Base-by-base conservation (phyloP, 331 rosid species). In the Dryas integrifolia region DNA sequence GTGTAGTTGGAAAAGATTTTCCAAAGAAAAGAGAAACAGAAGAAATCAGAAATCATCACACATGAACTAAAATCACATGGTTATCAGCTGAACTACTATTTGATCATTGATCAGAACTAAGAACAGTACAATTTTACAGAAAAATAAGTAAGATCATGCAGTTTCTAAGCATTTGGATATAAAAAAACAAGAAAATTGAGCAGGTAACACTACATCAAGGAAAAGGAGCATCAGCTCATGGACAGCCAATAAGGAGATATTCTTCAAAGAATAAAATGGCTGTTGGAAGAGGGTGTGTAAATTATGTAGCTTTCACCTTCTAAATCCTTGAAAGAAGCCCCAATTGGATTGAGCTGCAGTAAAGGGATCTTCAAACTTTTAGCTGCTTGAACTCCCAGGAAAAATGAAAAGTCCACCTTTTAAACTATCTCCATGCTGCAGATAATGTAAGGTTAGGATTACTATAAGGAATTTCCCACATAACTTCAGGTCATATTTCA, bases 61-160 rank as follows among this genome's bases (percentile, higher is more conserved):
- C 68, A 9, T 45, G 30, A 62, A 62, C 26, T 51, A 61, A 48
- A 48, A 59, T 68, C 55, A 63, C 38, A 50, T 46, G 49, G 56
- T 43, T 62, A 45, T 69, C 58, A 55, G 64, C 16, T 35, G 41
- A 35, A 51, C 71, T 43, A 69, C 62, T 1, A 26, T 61, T 67
- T 38, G 57, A 61, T 69, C 61, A 74, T 49, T n/a, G 21, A 61
- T 61, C 72, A 69, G 63, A 57, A 64, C 63, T 39, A 67, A 73
- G 51, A 58, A 67, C 5, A 10, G 47, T 39, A 79, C 11, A 21
- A 40, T 50, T 80, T 72, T 61, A 73, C 60, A 65, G 44, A 58
- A 11, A 76, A n/a, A 68, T 40, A 18, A 72, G 63, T 48, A 50
- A 50, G 74, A 65, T 39, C 26, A 18, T 24, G 56, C 24, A 43